Evolutionary conservation across 352 stramenopile species (phyloP).

Genomic region (Globisporangium cylindrosporum): DNA sequence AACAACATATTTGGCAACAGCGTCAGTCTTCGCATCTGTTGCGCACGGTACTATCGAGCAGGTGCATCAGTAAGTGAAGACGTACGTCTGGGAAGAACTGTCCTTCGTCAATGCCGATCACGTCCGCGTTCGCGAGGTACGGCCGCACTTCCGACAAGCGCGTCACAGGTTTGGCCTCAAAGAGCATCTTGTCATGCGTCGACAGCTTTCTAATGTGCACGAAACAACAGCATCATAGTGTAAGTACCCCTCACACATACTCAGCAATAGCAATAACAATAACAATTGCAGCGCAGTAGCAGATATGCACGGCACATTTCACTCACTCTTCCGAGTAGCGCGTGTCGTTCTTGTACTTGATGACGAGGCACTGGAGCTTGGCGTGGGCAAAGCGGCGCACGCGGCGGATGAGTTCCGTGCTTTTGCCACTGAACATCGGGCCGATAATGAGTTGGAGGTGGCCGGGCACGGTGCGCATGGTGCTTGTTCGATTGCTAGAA

Average conservation of each 20-base stretch:
- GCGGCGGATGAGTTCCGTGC: constrained; percentile 82
- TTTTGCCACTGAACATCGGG: constrained; percentile 89
- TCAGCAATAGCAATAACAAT: background rate
- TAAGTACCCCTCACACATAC: background rate
- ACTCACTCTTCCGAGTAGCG: constrained; percentile 70
- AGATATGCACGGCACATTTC: background rate
- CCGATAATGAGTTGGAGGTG: constrained; percentile 83
- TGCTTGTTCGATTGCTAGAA: background rate
- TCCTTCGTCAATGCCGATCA: constrained; percentile 85
- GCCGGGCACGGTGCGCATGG: constrained; percentile 34
- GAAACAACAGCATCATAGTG: background rate
- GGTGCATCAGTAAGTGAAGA: background rate
- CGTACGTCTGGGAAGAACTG: constrained; percentile 84
- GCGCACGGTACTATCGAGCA: background rate
- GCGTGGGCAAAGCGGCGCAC: constrained; percentile 79
- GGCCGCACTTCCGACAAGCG: constrained; percentile 51
- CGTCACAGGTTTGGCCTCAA: constrained; percentile 61
- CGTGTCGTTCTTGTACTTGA: constrained; percentile 81
- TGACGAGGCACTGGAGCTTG: constrained; percentile 72
- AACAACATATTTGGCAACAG: background rate
- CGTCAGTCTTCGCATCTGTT: background rate
- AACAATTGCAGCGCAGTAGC: no score
- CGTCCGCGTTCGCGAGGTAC: constrained; percentile 64
- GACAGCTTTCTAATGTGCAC: constrained; percentile 47
- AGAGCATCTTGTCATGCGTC: constrained; percentile 76